Base-by-base conservation (phyloP, 148 eudicot genomes). In the Spergularia marina region DNA sequence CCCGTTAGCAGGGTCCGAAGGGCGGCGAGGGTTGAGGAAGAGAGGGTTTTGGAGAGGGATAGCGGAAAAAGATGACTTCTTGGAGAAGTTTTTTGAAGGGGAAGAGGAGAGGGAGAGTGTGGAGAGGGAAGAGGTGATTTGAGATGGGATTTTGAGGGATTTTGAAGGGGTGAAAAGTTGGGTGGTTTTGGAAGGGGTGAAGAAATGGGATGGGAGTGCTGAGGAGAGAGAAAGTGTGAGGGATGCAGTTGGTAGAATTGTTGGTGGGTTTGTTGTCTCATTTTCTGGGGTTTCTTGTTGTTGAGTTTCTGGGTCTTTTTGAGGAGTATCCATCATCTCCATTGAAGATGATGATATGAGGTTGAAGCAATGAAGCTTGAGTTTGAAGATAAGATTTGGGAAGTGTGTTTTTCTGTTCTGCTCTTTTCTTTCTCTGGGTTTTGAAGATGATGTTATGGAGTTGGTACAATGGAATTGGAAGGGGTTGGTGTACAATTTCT, bases 151-250 rank as follows among this genome's bases (percentile, higher is more conserved):
- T 74, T 84, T 90, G 78, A 85, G 86, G 18, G 80, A 72, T 64
- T 68, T 61, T n/a, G 67, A 77, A 63, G 2, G 36, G 2, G 83
- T 14, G 53, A 87, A 70, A 15, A 83, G 61, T 20, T 83, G 72
- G 63, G 87, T 49, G 64, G 80, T 80, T 76, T 85, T 83, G 30
- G 86, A 72, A 0, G 86, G 87, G 34, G 76, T 70, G 85, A 86
- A 65, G 84, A 88, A 82, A 13, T 84, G 89, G 74, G 90, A 66
- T 0, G 97, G 93, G 13, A 80, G 84, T 70, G 86, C 23, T 11
- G 87, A 66, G 51, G 96, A 85, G 76, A 91, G 87, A 25, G 98
- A 91, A 23, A 89, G 83, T 14, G 98, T 85, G 44, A 94, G 83
- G 25, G 96, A 90, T 34, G 97, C 97, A 0, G 78, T 77, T 40